Percentiles rank a stretch among this genome's conserved stretches.
These are phyloP conservation scores for Pyricularia pennisetigena DNA, from an alignment of 2,329 filamentous ascomycete species.

Conservation along the genomic window DNA sequence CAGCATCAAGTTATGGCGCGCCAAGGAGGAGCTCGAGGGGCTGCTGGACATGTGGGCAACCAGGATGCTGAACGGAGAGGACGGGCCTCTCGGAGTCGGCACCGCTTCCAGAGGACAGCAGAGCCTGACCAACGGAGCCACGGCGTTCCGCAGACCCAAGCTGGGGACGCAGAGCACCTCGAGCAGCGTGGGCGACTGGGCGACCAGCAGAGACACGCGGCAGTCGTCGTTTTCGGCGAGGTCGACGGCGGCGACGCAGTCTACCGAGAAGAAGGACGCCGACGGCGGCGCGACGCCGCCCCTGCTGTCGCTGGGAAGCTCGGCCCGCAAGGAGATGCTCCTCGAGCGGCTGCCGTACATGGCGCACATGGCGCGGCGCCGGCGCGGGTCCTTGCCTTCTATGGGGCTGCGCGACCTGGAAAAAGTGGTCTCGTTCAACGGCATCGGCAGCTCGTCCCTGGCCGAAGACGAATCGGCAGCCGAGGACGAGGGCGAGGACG, in stretches of 20 bases:
- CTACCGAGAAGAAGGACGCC: neutral
- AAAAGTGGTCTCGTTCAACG: constrained; percentile 58
- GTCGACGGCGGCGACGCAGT: constrained; percentile 13
- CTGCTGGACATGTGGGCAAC: constrained; percentile 61
- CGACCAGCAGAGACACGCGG: constrained; percentile 6
- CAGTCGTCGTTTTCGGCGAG: constrained; percentile 10
- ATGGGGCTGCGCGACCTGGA: constrained; percentile 49
- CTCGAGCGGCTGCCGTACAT: constrained; percentile 85
- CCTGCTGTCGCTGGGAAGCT: constrained; percentile 50
- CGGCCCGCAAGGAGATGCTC: constrained; percentile 63
- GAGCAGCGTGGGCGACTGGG: constrained; percentile 10
- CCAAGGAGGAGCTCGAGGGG: constrained; percentile 71
- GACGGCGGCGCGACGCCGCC: constrained; percentile 14
- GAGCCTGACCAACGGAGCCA: constrained; percentile 33
- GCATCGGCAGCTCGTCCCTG: constrained; percentile 31
- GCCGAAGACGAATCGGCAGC: constrained; percentile 28
- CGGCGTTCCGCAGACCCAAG: constrained; percentile 36
- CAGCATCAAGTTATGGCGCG: constrained; percentile 73
- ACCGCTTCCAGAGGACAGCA: constrained; percentile 9
- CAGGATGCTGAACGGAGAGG: constrained; percentile 48
- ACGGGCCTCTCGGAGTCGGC: constrained; percentile 29
- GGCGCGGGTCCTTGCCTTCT: constrained; percentile 23
- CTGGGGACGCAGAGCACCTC: constrained; percentile 6
- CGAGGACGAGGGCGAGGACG: constrained; percentile 33
- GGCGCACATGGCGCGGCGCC: constrained; percentile 48